Base-by-base conservation (phyloP, 345 rosid species). In the Trapa incisa region DNA sequence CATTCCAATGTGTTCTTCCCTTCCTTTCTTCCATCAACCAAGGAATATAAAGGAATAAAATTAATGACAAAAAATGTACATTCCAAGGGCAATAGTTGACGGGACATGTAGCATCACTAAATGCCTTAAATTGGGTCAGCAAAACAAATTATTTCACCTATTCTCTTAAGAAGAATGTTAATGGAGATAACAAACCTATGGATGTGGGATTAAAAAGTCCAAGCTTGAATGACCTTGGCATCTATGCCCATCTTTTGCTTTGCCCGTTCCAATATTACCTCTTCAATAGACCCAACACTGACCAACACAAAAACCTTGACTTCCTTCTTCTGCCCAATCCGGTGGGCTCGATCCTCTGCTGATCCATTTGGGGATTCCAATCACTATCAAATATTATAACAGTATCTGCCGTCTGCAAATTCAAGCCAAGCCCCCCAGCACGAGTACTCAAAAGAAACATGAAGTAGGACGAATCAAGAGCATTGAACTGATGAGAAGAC, bases 311-410 rank as follows among this genome's bases (percentile, higher is more conserved):
- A 94, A 69, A 94, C 99, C 79, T 86, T 85, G 42, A 94, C 99
- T 82, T 94, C 99, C 80, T 94, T 94, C 85, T 91, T 94, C 73
- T 91, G 99, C 54, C 99, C 99, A 68, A 94, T 94, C 37, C 99
- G 97, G 83, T 94, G 99, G 68, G 99, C 99, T 47, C 99, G 89
- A 85, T 94, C 97, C 85, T 94, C 99, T 16, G 99, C 69, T 94
- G 99, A 79, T 94, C 99, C 99, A 94, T 94, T 68, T 94, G 99
- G 8, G 99, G 99, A 61, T 91, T 94, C 99, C 99, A 94, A 72
- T 94, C 99, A 76, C 97, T 94, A 78, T 94, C 97, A 73, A 94
- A 94, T 67, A 94, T 91, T 75, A 91, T 87, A 37, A 91, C 99
- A 53, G 99, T 89, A 70, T 94, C 97, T 42, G 99, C 97, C 48